These are phyloP conservation scores for Ulmus americana DNA, from an alignment of 331 rosid genomes.

Conservation along the genomic window DNA sequence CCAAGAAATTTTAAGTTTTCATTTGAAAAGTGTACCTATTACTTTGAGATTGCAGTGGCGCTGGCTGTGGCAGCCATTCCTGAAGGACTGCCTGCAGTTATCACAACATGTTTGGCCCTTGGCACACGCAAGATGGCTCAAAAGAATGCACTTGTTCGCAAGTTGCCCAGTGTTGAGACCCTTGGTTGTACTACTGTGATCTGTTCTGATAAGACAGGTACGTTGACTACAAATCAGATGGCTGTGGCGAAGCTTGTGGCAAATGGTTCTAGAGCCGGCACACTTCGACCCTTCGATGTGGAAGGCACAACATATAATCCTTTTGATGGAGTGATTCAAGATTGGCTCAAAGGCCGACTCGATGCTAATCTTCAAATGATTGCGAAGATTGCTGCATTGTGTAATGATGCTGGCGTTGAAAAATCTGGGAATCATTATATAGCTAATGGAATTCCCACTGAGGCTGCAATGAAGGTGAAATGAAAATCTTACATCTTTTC, in stretches of 20 bases:
- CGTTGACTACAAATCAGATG: constrained; percentile 42
- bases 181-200: constrained; percentile 40
- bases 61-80: constrained; percentile 43
- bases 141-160: constrained; percentile 43
- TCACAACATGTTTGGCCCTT: constrained; percentile 36
- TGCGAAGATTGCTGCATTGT: constrained; percentile 33
- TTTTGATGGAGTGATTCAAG: constrained; percentile 30
- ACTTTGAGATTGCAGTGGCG: constrained; percentile 41
- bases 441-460: constrained; percentile 35
- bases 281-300: constrained; percentile 29
- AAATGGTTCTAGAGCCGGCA: constrained; percentile 26
- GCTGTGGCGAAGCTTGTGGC: constrained; percentile 35
- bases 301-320: constrained; percentile 37
- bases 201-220: constrained; percentile 41
- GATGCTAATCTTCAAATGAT: constrained; percentile 32
- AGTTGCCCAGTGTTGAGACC: constrained; percentile 41
- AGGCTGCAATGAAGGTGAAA: constrained; percentile 36
- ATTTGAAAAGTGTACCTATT: constrained; percentile 37
- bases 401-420: constrained; percentile 40
- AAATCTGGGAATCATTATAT: constrained; percentile 21
- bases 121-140: constrained; percentile 41
- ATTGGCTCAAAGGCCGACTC: constrained; percentile 29
- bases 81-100: constrained; percentile 38
- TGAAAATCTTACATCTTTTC: not conserved
- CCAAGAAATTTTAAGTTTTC: constrained; percentile 33